Percentiles rank a stretch among this genome's conserved stretches.
Conservation (phyloP, 2,329 filamentous ascomycete species). For the Pseudocercospora musae region DNA sequence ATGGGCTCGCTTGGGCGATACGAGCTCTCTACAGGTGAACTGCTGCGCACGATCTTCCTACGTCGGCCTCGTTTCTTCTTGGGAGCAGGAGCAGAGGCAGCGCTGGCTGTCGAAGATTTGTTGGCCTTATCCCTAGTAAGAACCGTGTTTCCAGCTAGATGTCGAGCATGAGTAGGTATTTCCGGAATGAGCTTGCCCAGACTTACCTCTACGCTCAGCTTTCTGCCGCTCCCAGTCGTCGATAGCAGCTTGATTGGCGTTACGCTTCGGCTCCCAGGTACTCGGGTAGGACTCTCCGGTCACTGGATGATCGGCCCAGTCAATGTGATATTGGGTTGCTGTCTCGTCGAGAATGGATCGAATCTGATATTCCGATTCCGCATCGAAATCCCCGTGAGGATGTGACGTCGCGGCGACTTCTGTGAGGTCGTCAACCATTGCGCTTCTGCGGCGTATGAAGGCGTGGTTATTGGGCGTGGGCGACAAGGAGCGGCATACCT, state of each 20-base stretch:
- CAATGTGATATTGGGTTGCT: conserved; percentile 49
- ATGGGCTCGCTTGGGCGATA: background rate
- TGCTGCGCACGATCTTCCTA: conserved; percentile 12
- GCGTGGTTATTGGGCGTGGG: background rate
- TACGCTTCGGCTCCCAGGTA: conserved; percentile 50
- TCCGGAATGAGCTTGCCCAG: background rate
- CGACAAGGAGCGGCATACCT: background rate
- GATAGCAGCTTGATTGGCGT: conserved; percentile 37
- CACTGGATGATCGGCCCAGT: conserved; percentile 54
- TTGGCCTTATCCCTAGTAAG: background rate
- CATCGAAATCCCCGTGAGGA: conserved; percentile 29
- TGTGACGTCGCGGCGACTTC: conserved; percentile 16
- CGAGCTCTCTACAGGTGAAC: conserved; percentile 18
- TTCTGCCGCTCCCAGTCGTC: conserved; percentile 37
- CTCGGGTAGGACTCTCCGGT: conserved; percentile 50
- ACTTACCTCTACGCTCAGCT: conserved; percentile 8
- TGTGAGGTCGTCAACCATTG: background rate
- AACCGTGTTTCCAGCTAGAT: background rate
- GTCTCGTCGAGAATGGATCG: conserved; percentile 35
- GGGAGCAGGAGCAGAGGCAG: background rate
- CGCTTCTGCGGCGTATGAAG: background rate
- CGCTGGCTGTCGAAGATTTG: background rate
- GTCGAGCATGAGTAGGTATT: background rate
- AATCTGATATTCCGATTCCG: conserved; percentile 27
- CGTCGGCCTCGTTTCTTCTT: background rate